phyloP scores from a whole-genome alignment of 768 basidiomycete species.

The Lenzites betulinus region DNA sequence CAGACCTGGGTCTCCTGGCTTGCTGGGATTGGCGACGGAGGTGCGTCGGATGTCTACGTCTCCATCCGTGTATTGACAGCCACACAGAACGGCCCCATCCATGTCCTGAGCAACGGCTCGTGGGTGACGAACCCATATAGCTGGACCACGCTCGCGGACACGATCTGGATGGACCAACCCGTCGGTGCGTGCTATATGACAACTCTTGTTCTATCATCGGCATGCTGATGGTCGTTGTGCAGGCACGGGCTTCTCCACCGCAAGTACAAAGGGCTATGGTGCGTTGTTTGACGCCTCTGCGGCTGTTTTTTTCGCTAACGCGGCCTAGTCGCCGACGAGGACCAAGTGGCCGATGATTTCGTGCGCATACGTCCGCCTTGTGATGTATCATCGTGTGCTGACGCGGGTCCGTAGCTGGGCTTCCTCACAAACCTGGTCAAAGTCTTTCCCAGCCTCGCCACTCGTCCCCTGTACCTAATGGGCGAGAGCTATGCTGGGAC shows the following conservation, averaged over 20 bases:
- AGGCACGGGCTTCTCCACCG: slow-evolving; percentile 64
- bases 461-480: slow-evolving; percentile 63
- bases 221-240: not conserved
- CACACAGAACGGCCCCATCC: slow-evolving; percentile 66
- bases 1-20: slow-evolving; percentile 70
- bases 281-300: not conserved
- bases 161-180: slow-evolving; percentile 72
- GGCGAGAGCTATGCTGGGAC: slow-evolving; percentile 78
- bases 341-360: slow-evolving; percentile 60
- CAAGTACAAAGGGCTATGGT: slow-evolving; percentile 37
- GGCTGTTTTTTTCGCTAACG: not conserved
- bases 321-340: slow-evolving; percentile 55
- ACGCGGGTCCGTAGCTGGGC: slow-evolving; percentile 49
- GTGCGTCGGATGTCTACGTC: slow-evolving; percentile 16
- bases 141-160: slow-evolving; percentile 64
- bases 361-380: slow-evolving; percentile 31
- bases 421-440: slow-evolving; percentile 70
- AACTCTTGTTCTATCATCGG: not conserved
- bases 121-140: slow-evolving; percentile 51
- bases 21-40: slow-evolving; percentile 63
- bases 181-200: slow-evolving; percentile 38
- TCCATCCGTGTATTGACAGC: not conserved
- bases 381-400: too few relatives aligned
- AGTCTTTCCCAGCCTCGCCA: slow-evolving; percentile 67
- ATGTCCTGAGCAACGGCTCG: slow-evolving; percentile 53